Conservation (phyloP, 1,139 yeast species). For the Hemisphaericaspora subhashii region DNA sequence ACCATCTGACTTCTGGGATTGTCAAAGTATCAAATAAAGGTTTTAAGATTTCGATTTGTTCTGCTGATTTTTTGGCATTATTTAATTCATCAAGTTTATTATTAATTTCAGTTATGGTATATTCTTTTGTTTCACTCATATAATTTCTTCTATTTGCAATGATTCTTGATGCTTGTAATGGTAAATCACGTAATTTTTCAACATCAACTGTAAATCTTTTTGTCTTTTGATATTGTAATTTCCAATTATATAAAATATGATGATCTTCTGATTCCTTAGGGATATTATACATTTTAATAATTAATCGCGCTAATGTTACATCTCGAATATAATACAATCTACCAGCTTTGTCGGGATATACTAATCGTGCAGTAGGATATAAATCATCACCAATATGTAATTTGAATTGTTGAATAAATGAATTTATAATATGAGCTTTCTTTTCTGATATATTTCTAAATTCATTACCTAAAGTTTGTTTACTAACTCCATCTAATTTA, state of each 20-base stretch:
- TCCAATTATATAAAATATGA: conserved; percentile 40
- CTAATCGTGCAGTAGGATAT: conserved; percentile 63
- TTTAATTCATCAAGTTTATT: conserved; percentile 46
- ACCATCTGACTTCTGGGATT: conserved; percentile 67
- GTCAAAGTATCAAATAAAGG: conserved; percentile 57
- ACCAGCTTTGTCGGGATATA: conserved; percentile 61
- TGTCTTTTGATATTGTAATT: conserved; percentile 32
- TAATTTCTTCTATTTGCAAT: conserved; percentile 47
- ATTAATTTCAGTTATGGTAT: conserved; percentile 62
- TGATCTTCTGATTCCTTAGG: conserved; percentile 38
- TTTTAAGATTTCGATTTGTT: conserved; percentile 42
- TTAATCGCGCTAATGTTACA: conserved; percentile 44
- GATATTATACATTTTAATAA: conserved; percentile 35
- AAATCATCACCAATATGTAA: conserved; percentile 68
- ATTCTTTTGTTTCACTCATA: conserved; percentile 41
- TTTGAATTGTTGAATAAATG: conserved; percentile 63
- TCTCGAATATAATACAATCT: conserved; percentile 58
- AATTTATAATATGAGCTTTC: conserved; percentile 33
- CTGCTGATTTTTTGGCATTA: conserved; percentile 38
- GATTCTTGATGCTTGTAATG: conserved; percentile 46
- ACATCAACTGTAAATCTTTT: conserved; percentile 15
- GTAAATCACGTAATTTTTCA: conserved; percentile 42
- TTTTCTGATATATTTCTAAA: conserved; percentile 29
- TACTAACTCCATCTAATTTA: conserved; percentile 32
- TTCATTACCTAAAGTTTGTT: conserved; percentile 24